Conservation (phyloP, 164 flowering plant species). For the Echeveria elegans region DNA sequence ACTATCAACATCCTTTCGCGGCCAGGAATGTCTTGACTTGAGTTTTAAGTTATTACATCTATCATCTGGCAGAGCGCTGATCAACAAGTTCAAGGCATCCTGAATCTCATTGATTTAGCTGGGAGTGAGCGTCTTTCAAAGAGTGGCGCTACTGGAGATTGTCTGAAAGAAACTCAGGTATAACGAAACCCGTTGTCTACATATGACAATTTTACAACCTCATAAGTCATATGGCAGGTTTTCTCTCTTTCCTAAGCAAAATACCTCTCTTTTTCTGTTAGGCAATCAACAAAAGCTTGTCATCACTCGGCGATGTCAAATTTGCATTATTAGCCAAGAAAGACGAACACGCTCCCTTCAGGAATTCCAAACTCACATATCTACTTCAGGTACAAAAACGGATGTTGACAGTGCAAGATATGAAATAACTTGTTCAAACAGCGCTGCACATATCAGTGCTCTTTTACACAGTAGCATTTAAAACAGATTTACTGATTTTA, state of each 20-base stretch:
- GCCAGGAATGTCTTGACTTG: too few species aligned
- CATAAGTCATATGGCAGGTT: too few species aligned
- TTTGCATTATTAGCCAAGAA: slow-evolving; percentile 33
- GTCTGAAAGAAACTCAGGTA: slow-evolving; percentile 12
- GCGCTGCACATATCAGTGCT: too few species aligned
- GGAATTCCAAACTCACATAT: slow-evolving; percentile 92
- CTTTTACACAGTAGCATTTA: too few species aligned
- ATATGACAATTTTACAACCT: not conserved
- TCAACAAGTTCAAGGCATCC: slow-evolving; percentile 87
- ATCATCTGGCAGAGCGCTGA: slow-evolving; percentile 55
- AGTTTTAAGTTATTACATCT: too few species aligned
- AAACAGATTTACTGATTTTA: too few species aligned
- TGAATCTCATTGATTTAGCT: slow-evolving; percentile 97
- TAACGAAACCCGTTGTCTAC: not conserved
- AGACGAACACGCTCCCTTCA: slow-evolving; percentile 54
- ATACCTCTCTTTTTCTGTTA: slow-evolving; percentile 15
- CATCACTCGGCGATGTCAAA: slow-evolving; percentile 84
- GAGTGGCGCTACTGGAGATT: slow-evolving; percentile 93
- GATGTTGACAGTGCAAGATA: too few species aligned
- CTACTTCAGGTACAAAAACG: slow-evolving; percentile 72
- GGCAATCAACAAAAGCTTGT: slow-evolving; percentile 87
- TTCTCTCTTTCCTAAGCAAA: not conserved
- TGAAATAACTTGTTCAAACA: too few species aligned
- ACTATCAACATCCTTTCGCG: not conserved
- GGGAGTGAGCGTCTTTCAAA: slow-evolving; percentile 86